A percentile compares a stretch with the other conserved stretches of the same genome.
Evolutionary conservation across 2,329 filamentous ascomycete genomes (phyloP).

Genomic region (Ascochyta lentis): DNA sequence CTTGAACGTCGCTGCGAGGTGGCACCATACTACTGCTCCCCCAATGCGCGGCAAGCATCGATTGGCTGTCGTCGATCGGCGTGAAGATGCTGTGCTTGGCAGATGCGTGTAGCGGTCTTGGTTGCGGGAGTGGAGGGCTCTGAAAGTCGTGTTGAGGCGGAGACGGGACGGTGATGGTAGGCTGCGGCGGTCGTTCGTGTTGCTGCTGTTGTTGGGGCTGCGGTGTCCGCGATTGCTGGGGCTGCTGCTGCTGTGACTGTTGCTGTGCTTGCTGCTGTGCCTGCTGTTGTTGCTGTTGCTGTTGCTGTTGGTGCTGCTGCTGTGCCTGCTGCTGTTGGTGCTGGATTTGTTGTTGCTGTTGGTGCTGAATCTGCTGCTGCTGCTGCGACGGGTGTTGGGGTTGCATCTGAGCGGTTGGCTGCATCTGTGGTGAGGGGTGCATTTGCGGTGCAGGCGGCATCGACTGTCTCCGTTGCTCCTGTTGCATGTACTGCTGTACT

Average conservation of each 20-base stretch:
- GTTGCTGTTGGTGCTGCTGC: constrained; percentile 57
- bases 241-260: constrained; percentile 69
- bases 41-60: constrained; percentile 83
- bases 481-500: constrained; percentile 72
- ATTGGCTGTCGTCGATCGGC: constrained; percentile 91
- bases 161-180: constrained; percentile 51
- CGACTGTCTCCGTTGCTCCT: constrained; percentile 77
- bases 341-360: constrained; percentile 70
- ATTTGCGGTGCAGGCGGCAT: constrained; percentile 72
- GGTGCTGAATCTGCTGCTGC: constrained; percentile 38
- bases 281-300: constrained; percentile 72
- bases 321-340: constrained; percentile 71
- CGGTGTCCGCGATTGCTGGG: constrained; percentile 67
- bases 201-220: constrained; percentile 77
- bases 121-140: constrained; percentile 64
- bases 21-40: constrained; percentile 61
- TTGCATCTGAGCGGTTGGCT: constrained; percentile 40
- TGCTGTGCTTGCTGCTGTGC: constrained; percentile 73
- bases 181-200: constrained; percentile 59
- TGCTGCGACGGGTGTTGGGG: constrained; percentile 66
- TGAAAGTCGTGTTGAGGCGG: constrained; percentile 62
- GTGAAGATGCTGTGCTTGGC: constrained; percentile 96
- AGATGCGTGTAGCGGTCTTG: constrained; percentile 66
- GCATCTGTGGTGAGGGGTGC: constrained; percentile 60
- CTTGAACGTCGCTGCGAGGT: constrained; percentile 51